Evolutionary conservation across 352 stramenopile genomes (phyloP), one percentile per base, ranked within the genome.

Genomic region (Phytophthora podocarpi): DNA sequence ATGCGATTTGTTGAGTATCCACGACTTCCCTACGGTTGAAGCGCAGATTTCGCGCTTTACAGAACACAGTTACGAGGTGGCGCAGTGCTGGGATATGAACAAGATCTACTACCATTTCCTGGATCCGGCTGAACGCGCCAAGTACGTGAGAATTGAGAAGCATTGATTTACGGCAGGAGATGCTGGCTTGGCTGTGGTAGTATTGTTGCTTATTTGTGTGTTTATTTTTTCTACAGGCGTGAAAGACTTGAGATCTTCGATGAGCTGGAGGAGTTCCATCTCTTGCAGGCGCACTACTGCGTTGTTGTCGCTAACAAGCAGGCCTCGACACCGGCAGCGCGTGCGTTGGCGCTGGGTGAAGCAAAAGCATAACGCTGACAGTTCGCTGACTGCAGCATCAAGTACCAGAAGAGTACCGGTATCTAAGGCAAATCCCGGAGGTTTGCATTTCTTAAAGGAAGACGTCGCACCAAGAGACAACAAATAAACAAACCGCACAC

Each of bases 161-260:
- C 12, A 28, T 0, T 43, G 9, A 23, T 12, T 60, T 16, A 36
- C n/a, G 15, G 5, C 8, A 12, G 8, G 11, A 15, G 16, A 13
- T 23, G 35, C 27, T 59, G 28, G 60, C 34, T 21, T 47, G 36
- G n/a, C n/a, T n/a, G n/a, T n/a, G n/a, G n/a, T n/a, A n/a, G n/a
- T n/a, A n/a, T n/a, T 16, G 8, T 15, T 28, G 1, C n/a, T 41
- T 56, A 15, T 23, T 4, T 59, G 15, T 47, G 24, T 64, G 9
- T 39, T n/a, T n/a, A n/a, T n/a, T n/a, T 39, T 46, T 43, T 50
- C 3, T 48, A 11, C 18, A 95, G 85, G 27, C 78, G 85, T 13
- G 87, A 97, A 59, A 80, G 76, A 34, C 76, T 97, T 16, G 91
- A 98, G 68, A 91, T 97, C 40, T 97, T 98, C 65, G 91, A 98